Conservation (phyloP, 2,329 filamentous ascomycete species). For the Pseudogymnoascus sp. region DNA sequence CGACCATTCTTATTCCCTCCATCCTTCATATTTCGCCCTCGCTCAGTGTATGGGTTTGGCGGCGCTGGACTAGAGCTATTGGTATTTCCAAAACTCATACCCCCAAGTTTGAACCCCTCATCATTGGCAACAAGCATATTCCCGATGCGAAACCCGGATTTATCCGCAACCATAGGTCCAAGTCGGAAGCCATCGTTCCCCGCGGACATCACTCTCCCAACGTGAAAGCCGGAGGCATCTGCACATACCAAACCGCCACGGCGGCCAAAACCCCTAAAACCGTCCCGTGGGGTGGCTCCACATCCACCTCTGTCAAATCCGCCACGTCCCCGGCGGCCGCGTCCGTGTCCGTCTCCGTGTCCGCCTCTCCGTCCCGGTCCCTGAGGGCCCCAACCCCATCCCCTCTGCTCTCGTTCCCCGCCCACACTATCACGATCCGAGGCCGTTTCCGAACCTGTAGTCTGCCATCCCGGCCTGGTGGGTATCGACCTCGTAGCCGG, state of each 20-base stretch:
- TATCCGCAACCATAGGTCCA: conserved; percentile 21
- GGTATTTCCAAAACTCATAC: not conserved
- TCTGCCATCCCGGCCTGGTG: not conserved
- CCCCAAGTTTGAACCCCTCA: conserved; percentile 30
- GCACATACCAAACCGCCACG: not conserved
- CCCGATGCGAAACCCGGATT: conserved; percentile 16
- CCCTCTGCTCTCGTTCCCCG: not conserved
- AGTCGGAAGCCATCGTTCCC: conserved; percentile 15
- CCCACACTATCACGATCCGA: conserved; percentile 21
- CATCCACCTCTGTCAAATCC: not conserved
- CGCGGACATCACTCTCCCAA: not conserved
- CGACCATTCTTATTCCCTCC: not conserved
- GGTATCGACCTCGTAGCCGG: conserved; percentile 24
- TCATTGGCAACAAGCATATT: conserved; percentile 31
- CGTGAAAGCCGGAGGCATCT: not conserved
- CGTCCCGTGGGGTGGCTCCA: not conserved
- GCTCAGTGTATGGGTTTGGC: not conserved
- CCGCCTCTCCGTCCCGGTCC: not conserved
- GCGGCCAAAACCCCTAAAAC: not conserved
- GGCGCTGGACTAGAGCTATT: not conserved
- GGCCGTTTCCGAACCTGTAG: conserved; percentile 25
- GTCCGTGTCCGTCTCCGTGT: not conserved
- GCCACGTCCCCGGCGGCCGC: not conserved
- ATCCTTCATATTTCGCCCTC: not conserved
- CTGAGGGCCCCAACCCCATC: not conserved